Conservation (phyloP, 768 basidiomycete species). For the Leccinum aurantiacum region DNA sequence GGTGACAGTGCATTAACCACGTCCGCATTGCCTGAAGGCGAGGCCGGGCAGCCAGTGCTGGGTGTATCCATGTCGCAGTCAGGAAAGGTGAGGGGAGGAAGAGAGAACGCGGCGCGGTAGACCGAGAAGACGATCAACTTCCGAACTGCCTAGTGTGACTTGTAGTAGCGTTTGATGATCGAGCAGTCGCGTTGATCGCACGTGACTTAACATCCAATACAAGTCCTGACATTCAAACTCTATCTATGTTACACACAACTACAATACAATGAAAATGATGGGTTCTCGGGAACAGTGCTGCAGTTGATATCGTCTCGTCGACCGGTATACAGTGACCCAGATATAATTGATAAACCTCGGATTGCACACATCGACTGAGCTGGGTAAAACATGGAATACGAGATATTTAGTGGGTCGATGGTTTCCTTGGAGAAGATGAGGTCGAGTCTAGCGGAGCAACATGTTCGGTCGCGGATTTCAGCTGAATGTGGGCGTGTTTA, state of each 20-base stretch:
- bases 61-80: constrained; percentile 20
- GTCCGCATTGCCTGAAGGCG: constrained; percentile 39
- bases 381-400: not conserved
- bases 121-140: constrained; percentile 1
- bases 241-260: not conserved
- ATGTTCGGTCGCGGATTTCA: constrained; percentile 20
- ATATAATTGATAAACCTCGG: not conserved
- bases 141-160: not conserved
- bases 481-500: constrained; percentile 11
- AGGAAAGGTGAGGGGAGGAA: not conserved
- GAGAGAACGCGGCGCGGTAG: not conserved
- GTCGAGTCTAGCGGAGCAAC: constrained; percentile 13
- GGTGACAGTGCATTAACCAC: constrained; percentile 39
- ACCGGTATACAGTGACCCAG: not conserved
- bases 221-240: not conserved
- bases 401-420: constrained; percentile 8
- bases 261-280: constrained; percentile 12
- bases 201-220: constrained; percentile 26
- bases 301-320: not conserved
- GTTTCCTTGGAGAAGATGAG: constrained; percentile 18
- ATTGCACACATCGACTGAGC: not conserved
- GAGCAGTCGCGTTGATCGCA: constrained; percentile 30
- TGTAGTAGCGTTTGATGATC: constrained; percentile 14
- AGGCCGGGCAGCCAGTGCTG: constrained; percentile 27
- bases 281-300: not conserved